Base-by-base conservation (phyloP, 2,329 filamentous ascomycete genomes). In the Ceratocystis huliohia region DNA sequence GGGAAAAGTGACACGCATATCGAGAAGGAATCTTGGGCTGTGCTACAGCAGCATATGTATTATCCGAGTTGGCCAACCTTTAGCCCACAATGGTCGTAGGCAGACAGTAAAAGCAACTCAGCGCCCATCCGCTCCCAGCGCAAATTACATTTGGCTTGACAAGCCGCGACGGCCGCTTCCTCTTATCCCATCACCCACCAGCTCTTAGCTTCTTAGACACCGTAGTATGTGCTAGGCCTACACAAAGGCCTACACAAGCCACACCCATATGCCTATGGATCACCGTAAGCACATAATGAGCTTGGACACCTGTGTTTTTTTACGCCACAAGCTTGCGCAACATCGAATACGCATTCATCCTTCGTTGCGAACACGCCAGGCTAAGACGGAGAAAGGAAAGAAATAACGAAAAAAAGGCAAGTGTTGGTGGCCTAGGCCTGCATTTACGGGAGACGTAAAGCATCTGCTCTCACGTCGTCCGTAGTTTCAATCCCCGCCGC, bases 241-340 rank as follows among this genome's bases (percentile, higher is more conserved):
- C 37, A 10, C n/a, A 7, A 50, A 50, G 17, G 5, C 20, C n/a
- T 50, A 25, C 3, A 20, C 8, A 50, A 20, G 48, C 48, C 48
- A 50, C 53, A 13, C 25, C 33, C 17, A n/a, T 30, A 8, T 30
- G 53, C 22, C 53, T 15, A 33, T 57, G 53, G 53, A 57, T 57
- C 50, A 17, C 1, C 53, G n/a, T 28, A 57, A 57, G 13, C 22
- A 17, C 22, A 33, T 10, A 28, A 57, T 28, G 30, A 57, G 25
- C 53, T 33, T 28, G 53, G 53, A 28, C 13, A 28, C 53, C 25
- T 57, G 53, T 8, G 28, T 57, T 17, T 22, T 17, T 22, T 57
- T 28, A 57, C 53, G 53, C 53, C 53, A 57, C 53, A 33, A 22
- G 53, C 53, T 57, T 57, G 53, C 53, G 53, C 53, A 57, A 57